Base-by-base conservation (phyloP, 148 eudicot species). In the Arctostaphylos glauca region DNA sequence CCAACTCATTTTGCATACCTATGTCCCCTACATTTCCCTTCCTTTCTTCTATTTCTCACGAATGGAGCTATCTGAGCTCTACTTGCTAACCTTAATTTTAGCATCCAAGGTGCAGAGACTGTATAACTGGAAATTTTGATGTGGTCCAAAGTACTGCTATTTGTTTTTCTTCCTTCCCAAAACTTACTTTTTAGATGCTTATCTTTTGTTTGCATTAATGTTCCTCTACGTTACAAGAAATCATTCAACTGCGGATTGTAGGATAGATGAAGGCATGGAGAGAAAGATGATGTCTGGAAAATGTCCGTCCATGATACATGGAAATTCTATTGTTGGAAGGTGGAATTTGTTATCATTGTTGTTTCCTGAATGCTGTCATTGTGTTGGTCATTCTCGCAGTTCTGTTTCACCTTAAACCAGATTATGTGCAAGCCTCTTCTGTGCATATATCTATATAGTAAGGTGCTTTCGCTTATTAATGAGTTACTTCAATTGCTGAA, bases 401-500 rank as follows among this genome's bases (percentile, higher is more conserved):
- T 7, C 23, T 78, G 68, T 56, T 78, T 15, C 21, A 4, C 18
- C 38, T 4, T 46, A 6, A 21, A 54, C 59, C 4, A 76, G 9
- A 13, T 48, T 15, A 38, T 49, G 67, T 58, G 19, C 73, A n/a
- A 59, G 81, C 54, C 53, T 43, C 14, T 50, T 67, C 41, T 25
- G 82, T 18, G 31, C 55, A 64, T 64, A n/a, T 59, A 43, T 60
- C 53, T 38, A 66, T 43, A 31, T 60, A 78, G 49, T 58, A 77
- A 74, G 18, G 66, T 43, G 78, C 74, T 49, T 53, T 68, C 59
- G 49, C 52, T 76, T 56, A 41, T 7, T 7, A 81, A 68, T 48
- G 71, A 58, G 79, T 15, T 41, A 56, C 47, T 66, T 18, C 12
- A n/a, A 80, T 68, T 76, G 44, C 76, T 82, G 58, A 44, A 66